Evolutionary conservation across 169 alveolate genomes (phyloP).

Genomic region (Plasmodium chabaudi): DNA sequence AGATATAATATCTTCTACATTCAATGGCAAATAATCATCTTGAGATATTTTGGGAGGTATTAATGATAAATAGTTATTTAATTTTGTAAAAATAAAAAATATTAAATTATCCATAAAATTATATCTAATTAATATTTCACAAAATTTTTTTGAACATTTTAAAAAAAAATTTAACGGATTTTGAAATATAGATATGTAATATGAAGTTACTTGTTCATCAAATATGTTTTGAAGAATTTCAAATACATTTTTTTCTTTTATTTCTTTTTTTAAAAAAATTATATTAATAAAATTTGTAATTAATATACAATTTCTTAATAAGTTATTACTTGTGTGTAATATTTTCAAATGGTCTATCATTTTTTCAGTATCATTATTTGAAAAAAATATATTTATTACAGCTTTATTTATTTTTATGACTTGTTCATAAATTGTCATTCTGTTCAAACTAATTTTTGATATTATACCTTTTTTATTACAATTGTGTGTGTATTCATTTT

Average conservation of each 20-base stretch:
- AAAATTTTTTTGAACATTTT: slow-evolving; percentile 10
- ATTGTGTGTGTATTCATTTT: too few species aligned
- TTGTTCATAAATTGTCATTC: slow-evolving; percentile 17
- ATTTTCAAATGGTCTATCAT: background rate
- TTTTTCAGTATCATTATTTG: background rate
- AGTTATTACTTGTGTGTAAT: slow-evolving; percentile 1
- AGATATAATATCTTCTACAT: slow-evolving; percentile 56
- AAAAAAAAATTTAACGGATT: slow-evolving; percentile 66
- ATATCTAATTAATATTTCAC: slow-evolving; percentile 19
- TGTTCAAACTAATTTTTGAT: background rate
- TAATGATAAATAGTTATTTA: slow-evolving; percentile 38
- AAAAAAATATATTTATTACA: slow-evolving; percentile 19
- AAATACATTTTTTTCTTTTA: slow-evolving; percentile 11
- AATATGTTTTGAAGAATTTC: slow-evolving; percentile 15
- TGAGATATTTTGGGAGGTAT: slow-evolving; percentile 36
- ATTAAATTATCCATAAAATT: slow-evolving; percentile 36
- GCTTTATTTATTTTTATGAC: slow-evolving; percentile 12
- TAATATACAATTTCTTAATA: slow-evolving; percentile 20
- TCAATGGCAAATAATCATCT: slow-evolving; percentile 44
- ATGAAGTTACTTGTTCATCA: slow-evolving; percentile 32
- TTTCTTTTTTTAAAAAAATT: slow-evolving; percentile 8
- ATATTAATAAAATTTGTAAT: slow-evolving; percentile 30
- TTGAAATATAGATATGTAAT: slow-evolving; percentile 68
- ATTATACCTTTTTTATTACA: background rate
- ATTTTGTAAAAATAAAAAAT: slow-evolving; percentile 40